A percentile compares a stretch with the other conserved stretches of the same genome.
Evolutionary conservation across 805 yeast genomes (phyloP).

Genomic region (Lachancea fermentati): DNA sequence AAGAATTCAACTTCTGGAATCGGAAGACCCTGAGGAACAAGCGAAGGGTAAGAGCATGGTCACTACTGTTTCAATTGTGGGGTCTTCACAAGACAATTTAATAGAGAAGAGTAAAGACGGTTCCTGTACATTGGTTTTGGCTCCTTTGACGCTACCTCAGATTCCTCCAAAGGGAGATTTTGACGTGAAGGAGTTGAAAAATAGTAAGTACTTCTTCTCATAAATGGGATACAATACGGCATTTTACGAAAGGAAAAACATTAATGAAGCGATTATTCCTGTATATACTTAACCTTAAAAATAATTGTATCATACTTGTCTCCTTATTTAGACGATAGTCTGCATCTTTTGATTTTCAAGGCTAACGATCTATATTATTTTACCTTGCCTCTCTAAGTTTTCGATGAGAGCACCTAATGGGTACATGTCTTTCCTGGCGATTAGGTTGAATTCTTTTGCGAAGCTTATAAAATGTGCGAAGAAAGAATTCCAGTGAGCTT

Average conservation of each 20-base stretch:
- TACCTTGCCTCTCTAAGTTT: slow-evolving; percentile 79
- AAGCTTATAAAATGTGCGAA: slow-evolving; percentile 92
- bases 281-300: not conserved
- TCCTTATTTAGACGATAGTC: too few relatives aligned
- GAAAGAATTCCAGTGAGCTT: slow-evolving; percentile 97
- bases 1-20: slow-evolving; percentile 50
- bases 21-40: slow-evolving; percentile 46
- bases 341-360: not conserved
- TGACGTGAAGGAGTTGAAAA: slow-evolving; percentile 65
- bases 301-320: too few relatives aligned
- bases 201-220: slow-evolving; percentile 75
- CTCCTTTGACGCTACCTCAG: slow-evolving; percentile 64
- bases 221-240: slow-evolving; percentile 9
- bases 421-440: slow-evolving; percentile 72
- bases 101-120: slow-evolving; percentile 26
- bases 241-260: not conserved
- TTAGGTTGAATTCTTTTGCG: slow-evolving; percentile 72
- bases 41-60: slow-evolving; percentile 48
- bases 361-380: slow-evolving; percentile 40
- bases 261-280: not conserved
- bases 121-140: slow-evolving; percentile 41
- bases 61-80: slow-evolving; percentile 63
- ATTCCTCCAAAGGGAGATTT: slow-evolving; percentile 80
- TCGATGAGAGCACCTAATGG: slow-evolving; percentile 77
- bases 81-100: slow-evolving; percentile 27